phyloP scores from a whole-genome alignment of 345 rosid species.

The Erodium maritimum region DNA sequence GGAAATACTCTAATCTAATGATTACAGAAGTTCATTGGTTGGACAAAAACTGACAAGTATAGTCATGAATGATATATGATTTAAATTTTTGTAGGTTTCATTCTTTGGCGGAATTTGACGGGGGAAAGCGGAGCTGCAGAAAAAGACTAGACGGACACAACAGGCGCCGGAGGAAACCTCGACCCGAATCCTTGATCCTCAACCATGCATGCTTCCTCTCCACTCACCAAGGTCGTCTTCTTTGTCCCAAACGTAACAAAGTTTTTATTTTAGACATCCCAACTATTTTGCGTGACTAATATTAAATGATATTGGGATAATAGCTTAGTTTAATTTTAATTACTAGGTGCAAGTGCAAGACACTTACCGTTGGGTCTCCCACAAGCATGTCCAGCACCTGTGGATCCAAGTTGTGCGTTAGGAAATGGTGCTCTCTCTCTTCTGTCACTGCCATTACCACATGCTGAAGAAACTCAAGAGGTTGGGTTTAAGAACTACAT shows the following conservation, averaged over 20 bases:
- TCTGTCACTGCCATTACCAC: slow-evolving; percentile 64
- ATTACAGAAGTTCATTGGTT: too few species aligned
- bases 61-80: too few species aligned
- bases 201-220: slow-evolving; percentile 32
- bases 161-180: slow-evolving; percentile 85
- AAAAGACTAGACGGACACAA: slow-evolving; percentile 84
- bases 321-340: not conserved
- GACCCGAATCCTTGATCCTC: slow-evolving; percentile 31
- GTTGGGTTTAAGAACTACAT: slow-evolving; percentile 26
- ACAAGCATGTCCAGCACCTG: slow-evolving; percentile 18
- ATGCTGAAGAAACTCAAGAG: slow-evolving; percentile 23
- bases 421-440: slow-evolving; percentile 80
- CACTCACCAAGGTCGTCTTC: slow-evolving; percentile 42
- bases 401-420: too few species aligned
- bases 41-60: too few species aligned
- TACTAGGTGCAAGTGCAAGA: slow-evolving; percentile 38
- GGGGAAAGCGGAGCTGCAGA: slow-evolving; percentile 77
- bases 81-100: slow-evolving; percentile 65
- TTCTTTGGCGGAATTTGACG: slow-evolving; percentile 79
- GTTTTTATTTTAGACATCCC: slow-evolving; percentile 6
- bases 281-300: too few species aligned
- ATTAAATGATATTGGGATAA: too few species aligned
- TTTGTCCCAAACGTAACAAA: too few species aligned
- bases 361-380: slow-evolving; percentile 32
- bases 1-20: too few species aligned